Evolutionary conservation across 148 eudicot species (phyloP).

Genomic region (Silene uniflora): DNA sequence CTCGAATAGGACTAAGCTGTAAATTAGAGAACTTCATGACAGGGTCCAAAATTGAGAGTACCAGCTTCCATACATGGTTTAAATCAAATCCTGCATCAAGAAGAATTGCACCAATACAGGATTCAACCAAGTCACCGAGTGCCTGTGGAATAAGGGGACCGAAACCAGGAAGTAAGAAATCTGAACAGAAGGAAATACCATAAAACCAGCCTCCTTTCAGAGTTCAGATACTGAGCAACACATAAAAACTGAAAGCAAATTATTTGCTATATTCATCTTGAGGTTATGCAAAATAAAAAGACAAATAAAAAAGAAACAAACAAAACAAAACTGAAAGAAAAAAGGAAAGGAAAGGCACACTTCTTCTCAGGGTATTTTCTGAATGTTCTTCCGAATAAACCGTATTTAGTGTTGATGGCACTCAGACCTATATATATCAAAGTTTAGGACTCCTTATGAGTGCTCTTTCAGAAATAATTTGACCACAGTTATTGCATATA

Average conservation of each 20-base stretch:
- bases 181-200: neutral
- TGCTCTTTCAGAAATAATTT: neutral
- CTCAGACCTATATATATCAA: neutral
- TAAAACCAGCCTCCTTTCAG: slow-evolving; percentile 2
- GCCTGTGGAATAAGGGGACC: slow-evolving; percentile 46
- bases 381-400: neutral
- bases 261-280: neutral
- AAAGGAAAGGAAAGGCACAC: neutral
- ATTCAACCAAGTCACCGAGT: slow-evolving; percentile 93
- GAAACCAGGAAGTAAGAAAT: neutral
- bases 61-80: slow-evolving; percentile 58
- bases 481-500: neutral
- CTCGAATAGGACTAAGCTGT: slow-evolving; percentile 65
- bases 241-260: neutral
- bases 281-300: neutral
- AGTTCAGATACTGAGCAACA: neutral
- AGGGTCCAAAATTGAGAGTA: slow-evolving; percentile 69
- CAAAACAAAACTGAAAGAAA: neutral
- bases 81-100: slow-evolving; percentile 86
- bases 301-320: neutral
- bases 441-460: neutral
- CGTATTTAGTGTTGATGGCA: neutral
- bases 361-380: neutral
- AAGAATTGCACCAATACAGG: slow-evolving; percentile 78
- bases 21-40: slow-evolving; percentile 53